phyloP scores from a whole-genome alignment of 345 rosid genomes.

The Noccaea caerulescens region DNA sequence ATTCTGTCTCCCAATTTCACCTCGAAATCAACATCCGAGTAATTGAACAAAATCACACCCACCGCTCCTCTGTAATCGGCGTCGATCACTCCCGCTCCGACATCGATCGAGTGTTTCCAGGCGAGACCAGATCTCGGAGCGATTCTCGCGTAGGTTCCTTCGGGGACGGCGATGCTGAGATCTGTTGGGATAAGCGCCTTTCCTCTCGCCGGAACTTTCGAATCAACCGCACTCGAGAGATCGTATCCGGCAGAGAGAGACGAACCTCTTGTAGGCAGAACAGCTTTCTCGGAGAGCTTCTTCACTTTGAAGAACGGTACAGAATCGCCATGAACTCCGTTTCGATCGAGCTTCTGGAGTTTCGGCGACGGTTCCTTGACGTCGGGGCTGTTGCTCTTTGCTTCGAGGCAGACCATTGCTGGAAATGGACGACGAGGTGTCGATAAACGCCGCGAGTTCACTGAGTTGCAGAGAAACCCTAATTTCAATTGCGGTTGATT shows the following conservation, averaged over 20 bases:
- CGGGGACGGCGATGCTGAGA: conserved; percentile 70
- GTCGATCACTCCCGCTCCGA: conserved; percentile 81
- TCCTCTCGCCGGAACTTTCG: conserved; percentile 81
- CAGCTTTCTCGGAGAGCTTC: conserved; percentile 75
- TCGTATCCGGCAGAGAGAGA: conserved; percentile 81
- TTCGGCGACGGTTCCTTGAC: conserved; percentile 47
- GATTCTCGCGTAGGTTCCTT: conserved; percentile 78
- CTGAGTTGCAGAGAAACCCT: conserved; percentile 38
- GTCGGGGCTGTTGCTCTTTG: conserved; percentile 39
- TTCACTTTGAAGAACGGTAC: conserved; percentile 55
- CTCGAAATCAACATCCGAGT: conserved; percentile 64
- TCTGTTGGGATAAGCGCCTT: conserved; percentile 78
- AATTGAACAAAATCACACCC: conserved; percentile 73
- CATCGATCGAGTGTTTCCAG: conserved; percentile 80
- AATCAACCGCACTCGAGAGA: conserved; percentile 71
- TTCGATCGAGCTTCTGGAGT: conserved; percentile 53
- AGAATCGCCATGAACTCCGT: conserved; percentile 41
- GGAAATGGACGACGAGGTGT: conserved; percentile 35
- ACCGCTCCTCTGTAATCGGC: conserved; percentile 84
- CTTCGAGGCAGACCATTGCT: conserved; percentile 32
- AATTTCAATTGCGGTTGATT: conserved; percentile 19
- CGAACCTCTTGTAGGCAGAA: conserved; percentile 71
- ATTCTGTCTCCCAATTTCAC: conserved; percentile 69
- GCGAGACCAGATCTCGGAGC: conserved; percentile 86
- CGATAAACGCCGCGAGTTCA: conserved; percentile 12